A percentile compares a stretch with the other conserved stretches of the same genome.
phyloP scores from a whole-genome alignment of 2,329 filamentous ascomycete species.

The Neoscytalidium dimidiatum region DNA sequence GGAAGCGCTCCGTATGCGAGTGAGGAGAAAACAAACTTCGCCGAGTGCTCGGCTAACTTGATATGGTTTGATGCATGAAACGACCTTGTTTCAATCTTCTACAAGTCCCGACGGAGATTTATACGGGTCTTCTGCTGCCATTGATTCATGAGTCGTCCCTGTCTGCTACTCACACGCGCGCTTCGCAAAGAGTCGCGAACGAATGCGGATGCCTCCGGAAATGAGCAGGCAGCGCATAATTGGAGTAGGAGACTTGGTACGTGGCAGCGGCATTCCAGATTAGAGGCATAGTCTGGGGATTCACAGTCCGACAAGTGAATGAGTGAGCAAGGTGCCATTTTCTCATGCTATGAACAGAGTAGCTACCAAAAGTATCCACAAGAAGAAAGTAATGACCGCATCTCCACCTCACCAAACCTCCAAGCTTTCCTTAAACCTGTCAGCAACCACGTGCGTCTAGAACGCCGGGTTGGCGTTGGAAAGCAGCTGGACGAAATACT shows the following conservation, averaged over 20 bases:
- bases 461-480: conserved; percentile 35
- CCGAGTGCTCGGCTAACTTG: not conserved
- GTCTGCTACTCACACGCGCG: not conserved
- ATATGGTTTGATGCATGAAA: not conserved
- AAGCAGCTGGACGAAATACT: conserved; percentile 40
- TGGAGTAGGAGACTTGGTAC: too few relatives aligned
- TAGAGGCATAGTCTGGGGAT: not conserved
- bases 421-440: not conserved
- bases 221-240: too few relatives aligned
- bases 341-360: not conserved
- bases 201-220: not conserved
- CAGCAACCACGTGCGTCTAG: not conserved
- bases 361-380: conserved; percentile 1
- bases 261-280: too few relatives aligned
- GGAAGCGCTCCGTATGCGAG: not conserved
- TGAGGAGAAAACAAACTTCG: not conserved
- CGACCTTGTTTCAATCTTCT: not conserved
- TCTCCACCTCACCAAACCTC: not conserved
- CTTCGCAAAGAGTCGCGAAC: not conserved
- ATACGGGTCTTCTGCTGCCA: not conserved
- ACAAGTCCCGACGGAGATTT: conserved; percentile 3
- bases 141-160: not conserved
- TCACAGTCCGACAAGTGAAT: not conserved
- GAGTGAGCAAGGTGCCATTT: not conserved
- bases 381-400: not conserved